A percentile compares a stretch with the other conserved stretches of the same genome.
These are phyloP conservation scores for Prunus yedoensis DNA, from an alignment of 331 rosid species.

Conservation along the genomic window DNA sequence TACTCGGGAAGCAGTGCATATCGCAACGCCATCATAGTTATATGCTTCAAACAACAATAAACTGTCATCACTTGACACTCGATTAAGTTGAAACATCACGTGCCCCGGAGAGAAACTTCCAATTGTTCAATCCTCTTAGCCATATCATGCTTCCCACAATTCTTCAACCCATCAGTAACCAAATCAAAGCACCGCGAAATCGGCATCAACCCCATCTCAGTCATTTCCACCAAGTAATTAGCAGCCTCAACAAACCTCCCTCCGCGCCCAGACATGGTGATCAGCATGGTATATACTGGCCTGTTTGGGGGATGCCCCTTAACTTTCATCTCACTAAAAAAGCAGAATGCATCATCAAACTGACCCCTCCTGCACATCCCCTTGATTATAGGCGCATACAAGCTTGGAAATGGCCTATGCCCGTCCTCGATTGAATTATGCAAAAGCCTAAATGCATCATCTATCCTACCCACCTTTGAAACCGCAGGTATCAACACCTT, in stretches of 20 bases:
- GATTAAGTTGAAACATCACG: not conserved
- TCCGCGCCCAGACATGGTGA: conserved; percentile 87
- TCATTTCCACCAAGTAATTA: conserved; percentile 77
- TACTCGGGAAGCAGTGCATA: not conserved
- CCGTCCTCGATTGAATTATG: conserved; percentile 72
- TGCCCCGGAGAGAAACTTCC: conserved; percentile 63
- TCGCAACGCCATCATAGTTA: not conserved
- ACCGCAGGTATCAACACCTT: conserved; percentile 69
- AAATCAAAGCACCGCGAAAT: conserved; percentile 78
- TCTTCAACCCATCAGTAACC: conserved; percentile 92
- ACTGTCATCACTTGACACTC: not conserved
- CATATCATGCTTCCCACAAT: conserved; percentile 82
- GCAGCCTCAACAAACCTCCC: conserved; percentile 83
- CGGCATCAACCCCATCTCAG: conserved; percentile 75
- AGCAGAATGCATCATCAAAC: conserved; percentile 89
- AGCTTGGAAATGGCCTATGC: conserved; percentile 66
- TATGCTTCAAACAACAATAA: not conserved
- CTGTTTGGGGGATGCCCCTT: conserved; percentile 93
- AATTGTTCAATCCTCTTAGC: conserved; percentile 71
- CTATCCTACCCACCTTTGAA: conserved; percentile 59
- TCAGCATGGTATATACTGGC: conserved; percentile 86
- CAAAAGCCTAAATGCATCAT: conserved; percentile 70
- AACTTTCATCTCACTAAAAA: conserved; percentile 82
- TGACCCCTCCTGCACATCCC: conserved; percentile 74
- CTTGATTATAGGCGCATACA: conserved; percentile 77